Base-by-base conservation (phyloP, 768 basidiomycete species). In the Xerocomus spinulosus region DNA sequence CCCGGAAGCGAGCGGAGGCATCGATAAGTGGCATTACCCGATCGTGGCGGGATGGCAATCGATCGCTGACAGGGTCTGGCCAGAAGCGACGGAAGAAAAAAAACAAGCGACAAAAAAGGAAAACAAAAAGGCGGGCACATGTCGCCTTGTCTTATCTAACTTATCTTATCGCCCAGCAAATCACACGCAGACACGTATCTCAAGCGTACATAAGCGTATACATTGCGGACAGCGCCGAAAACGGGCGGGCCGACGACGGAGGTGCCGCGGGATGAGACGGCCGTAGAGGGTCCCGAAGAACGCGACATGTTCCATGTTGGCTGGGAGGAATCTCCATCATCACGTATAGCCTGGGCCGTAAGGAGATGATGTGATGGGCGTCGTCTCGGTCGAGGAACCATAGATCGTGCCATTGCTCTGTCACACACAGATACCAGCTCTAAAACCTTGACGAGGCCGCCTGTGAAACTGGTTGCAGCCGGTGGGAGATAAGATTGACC, bases 401-500 rank as follows among this genome's bases (percentile, higher is more conserved):
- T 33, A 38, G 36, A 46, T 50, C 46, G 46, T 12, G n/a, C n/a
- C n/a, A n/a, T 6, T n/a, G 18, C 26, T 7, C 25, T 14, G 40
- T 14, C 14, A 17, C 18, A 9, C 18, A 28, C 12, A 12, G 42
- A 13, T 20, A 17, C 6, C n/a, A 23, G 43, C 15, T 23, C 44
- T 50, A 54, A 59, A 58, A 44, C 32, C 48, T 49, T 59, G 56
- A 45, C 35, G 24, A 39, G 14, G 18, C 8, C 7, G 18, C 9
- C 38, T 25, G 15, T 39, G 38, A 39, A 39, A 39, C 38, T n/a
- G 24, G 38, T 39, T 17, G 24, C 38, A 23, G 9, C 28, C 21
- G 49, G 58, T 55, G 61, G 54, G 59, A 63, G 63, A 59, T 66
- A 63, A 63, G 62, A 64, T 61, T 59, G 59, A 58, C 61, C 63